A percentile compares a stretch with the other conserved stretches of the same genome.
Conservation (phyloP, 1,284 basidiomycete species). For the Rhodotorula sp. region DNA sequence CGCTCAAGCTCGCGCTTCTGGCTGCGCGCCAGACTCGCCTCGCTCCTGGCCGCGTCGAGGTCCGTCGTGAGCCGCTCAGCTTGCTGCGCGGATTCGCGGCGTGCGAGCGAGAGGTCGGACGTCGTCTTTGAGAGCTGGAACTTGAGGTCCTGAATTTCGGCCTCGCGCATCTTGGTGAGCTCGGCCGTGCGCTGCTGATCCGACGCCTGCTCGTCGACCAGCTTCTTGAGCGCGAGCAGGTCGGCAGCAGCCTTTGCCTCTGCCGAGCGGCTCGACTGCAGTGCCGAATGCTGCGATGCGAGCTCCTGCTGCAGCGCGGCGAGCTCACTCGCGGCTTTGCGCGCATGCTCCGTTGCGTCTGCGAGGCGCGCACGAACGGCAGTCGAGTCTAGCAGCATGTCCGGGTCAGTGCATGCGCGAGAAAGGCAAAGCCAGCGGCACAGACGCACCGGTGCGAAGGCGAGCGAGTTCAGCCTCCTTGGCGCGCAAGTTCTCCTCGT, state of each 20-base stretch:
- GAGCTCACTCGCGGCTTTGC: constrained; percentile 8
- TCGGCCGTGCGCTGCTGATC: constrained; percentile 31
- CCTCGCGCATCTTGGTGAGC: constrained; percentile 31
- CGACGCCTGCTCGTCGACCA: constrained; percentile 36
- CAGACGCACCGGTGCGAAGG: constrained; percentile 50
- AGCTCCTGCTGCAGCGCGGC: constrained; percentile 43
- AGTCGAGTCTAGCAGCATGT: constrained; percentile 4
- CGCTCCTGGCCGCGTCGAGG: constrained; percentile 22
- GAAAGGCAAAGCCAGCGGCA: background rate
- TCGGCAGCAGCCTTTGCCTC: constrained; percentile 19
- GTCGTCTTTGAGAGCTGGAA: constrained; percentile 28
- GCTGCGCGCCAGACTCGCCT: constrained; percentile 20
- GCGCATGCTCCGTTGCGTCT: constrained; percentile 6
- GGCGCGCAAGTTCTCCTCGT: constrained; percentile 53
- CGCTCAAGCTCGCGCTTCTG: constrained; percentile 39
- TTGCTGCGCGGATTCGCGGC: constrained; percentile 30
- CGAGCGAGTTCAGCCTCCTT: constrained; percentile 62
- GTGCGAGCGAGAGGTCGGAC: constrained; percentile 38
- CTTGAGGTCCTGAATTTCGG: constrained; percentile 32
- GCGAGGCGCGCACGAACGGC: background rate
- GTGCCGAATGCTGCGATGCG: constrained; percentile 38
- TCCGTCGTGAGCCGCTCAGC: constrained; percentile 29
- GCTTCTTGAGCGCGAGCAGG: constrained; percentile 28
- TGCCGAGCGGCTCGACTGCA: constrained; percentile 9
- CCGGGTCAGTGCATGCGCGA: background rate